Conservation (phyloP, 148 eudicot species). For the Persicaria tinctoria region DNA sequence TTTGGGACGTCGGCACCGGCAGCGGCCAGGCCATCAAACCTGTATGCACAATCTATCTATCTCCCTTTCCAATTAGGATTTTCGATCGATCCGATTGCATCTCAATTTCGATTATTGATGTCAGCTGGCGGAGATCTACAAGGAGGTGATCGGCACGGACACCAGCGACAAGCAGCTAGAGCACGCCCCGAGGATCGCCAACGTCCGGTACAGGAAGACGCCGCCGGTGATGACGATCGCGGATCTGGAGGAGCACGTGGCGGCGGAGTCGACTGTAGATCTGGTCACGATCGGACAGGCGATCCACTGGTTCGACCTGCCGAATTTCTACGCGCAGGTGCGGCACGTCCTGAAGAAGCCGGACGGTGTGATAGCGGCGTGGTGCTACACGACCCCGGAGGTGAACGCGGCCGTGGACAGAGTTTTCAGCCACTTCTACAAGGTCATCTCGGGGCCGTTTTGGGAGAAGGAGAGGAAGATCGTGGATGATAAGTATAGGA, state of each 20-base stretch:
- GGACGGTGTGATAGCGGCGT: conserved; percentile 66
- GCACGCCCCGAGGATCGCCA: conserved; percentile 56
- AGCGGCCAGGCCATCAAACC: conserved; percentile 70
- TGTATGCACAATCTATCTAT: conserved; percentile 22
- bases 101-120: not conserved
- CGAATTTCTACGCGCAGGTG: conserved; percentile 44
- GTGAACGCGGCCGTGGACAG: conserved; percentile 37
- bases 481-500: conserved; percentile 42
- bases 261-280: conserved; percentile 37
- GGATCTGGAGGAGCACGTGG: conserved; percentile 25
- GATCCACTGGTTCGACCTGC: conserved; percentile 73
- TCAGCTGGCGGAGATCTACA: conserved; percentile 51
- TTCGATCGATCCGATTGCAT: no score
- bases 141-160: conserved; percentile 74
- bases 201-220: conserved; percentile 53
- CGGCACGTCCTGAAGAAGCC: conserved; percentile 58
- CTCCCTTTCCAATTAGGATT: not conserved
- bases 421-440: conserved; percentile 36
- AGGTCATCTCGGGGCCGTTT: conserved; percentile 24
- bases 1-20: conserved; percentile 50
- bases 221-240: conserved; percentile 30
- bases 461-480: conserved; percentile 45
- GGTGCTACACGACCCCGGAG: conserved; percentile 64
- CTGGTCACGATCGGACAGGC: conserved; percentile 71
- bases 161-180: conserved; percentile 71